Evolutionary conservation across 176 grass and related monocot species (phyloP), one percentile per base, ranked within the genome.

Genomic region (Rhynchospora pubera): DNA sequence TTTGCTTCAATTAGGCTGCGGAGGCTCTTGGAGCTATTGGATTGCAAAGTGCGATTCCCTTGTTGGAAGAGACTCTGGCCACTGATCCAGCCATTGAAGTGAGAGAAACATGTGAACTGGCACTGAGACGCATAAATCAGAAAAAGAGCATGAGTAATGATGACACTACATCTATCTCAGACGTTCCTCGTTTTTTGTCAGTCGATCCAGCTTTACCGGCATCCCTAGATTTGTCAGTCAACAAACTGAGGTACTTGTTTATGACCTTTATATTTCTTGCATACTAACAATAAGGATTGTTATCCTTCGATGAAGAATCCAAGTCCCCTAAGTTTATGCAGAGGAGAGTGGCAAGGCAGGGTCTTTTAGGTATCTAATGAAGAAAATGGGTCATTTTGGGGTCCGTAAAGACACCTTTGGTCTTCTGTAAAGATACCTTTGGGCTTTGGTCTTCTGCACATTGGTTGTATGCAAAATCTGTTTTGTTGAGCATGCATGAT

Each of bases 1-100:
- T 53, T 78, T 43, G 74, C 67, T 87, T 79, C 28, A 84, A 84
- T 78, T 62, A 94, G 96, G 96, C 96, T 79, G 96, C 96, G 4
- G 96, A 98, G 88, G 96, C 96, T 48, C 92, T 98, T 19, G 96
- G 96, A 72, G 96, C 96, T 83, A 93, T 98, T 90, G 90, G 92
- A 62, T 83, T 91, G 32, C 84, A 91, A 39, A 88, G 81, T 57
- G 86, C 68, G 8, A 81, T 93, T 85, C 84, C 90, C 42, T 52
- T 94, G 75, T 87, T 98, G 53, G 87, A 93, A 80, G 90, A 94
- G 65, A 90, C 89, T 83, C 91, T 94, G 82, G 48, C 53, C 60
- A 62, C 72, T 79, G 96, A 98, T 89, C 96, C 96, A 81, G 96
- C 96, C 6, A 72, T 84, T 12, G 96, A 95, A 78, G 96, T 98